Evolutionary conservation across 805 yeast genomes (phyloP), one percentile per base, ranked within the genome.

Genomic region (Dipodascopsis tothii): DNA sequence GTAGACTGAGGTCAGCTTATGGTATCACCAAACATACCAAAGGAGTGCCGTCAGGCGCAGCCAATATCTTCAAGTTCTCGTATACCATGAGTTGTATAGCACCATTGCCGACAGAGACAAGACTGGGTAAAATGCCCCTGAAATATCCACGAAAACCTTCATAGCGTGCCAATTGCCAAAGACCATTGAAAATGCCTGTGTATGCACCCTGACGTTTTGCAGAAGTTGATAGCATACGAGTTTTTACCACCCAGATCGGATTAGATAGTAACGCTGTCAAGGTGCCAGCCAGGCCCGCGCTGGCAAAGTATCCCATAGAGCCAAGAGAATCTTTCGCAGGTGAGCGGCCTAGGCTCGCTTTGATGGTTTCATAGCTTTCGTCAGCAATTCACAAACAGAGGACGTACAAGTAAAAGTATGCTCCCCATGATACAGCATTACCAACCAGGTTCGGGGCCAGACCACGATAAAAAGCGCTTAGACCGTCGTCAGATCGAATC

Each of bases 181-280:
- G 56, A 1, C 94, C 94, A 46, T 77, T 76, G 17, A 56, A 7
- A 4, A 80, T 63, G 0, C 85, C 76, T 6, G 62, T 61, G 57
- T 86, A 85, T 0, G 84, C 80, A 14, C 71, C 72, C 0, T 69
- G 67, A 14, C 44, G 51, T 48, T 58, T 40, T 36, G 45, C 49
- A 14, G 35, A 45, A 14, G 56, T 48, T 4, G 55, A 44, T 11
- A 88, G 70, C 52, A 90, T 81, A 49, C 97, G 71, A 0, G 98
- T 92, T 62, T 92, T 92, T 17, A 92, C 61, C 1, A 92, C 95
- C 98, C 98, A 90, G 7, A 90, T 74, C 1, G 98, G 98, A 59
- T 87, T 92, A 1, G 98, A 88, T 14, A 84, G 34, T 0, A 85
- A 43, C 1, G 94, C 74, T 0, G 96, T 85, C 3, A 78, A 56